phyloP scores from a whole-genome alignment of 192 early-diverging fungal species.

The Haplosporangium gracile region DNA sequence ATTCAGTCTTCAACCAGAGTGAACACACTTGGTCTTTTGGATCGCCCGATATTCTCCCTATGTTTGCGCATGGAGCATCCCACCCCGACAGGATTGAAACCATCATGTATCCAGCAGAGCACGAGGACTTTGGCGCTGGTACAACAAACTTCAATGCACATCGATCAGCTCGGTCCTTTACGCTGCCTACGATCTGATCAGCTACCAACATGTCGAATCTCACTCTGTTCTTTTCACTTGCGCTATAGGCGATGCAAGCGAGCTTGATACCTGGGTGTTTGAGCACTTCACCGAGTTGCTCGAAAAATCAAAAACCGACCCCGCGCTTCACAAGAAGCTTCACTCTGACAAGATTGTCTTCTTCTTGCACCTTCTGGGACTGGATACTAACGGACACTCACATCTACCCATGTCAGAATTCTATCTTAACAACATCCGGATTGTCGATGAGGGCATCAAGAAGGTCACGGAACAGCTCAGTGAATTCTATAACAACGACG shows the following conservation, averaged over 20 bases:
- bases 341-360: conserved; percentile 86
- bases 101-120: conserved; percentile 90
- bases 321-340: conserved; percentile 68
- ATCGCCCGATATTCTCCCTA: conserved; percentile 96
- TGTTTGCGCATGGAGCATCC: conserved; percentile 94
- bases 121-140: conserved; percentile 89
- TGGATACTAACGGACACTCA: conserved; percentile 96
- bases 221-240: background rate
- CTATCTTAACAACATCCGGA: conserved; percentile 88
- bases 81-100: conserved; percentile 85
- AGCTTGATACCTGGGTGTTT: conserved; percentile 94
- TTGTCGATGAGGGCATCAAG: conserved; percentile 84
- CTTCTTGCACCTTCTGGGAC: conserved; percentile 94
- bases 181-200: background rate
- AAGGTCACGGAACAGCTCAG: conserved; percentile 78
- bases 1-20: conserved; percentile 95
- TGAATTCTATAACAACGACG: conserved; percentile 83
- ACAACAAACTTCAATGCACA: conserved; percentile 10
- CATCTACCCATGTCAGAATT: conserved; percentile 86
- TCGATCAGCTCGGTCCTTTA: background rate
- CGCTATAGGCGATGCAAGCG: conserved; percentile 75
- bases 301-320: conserved; percentile 59
- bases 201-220: background rate
- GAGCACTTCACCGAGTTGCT: conserved; percentile 84
- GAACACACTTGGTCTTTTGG: conserved; percentile 98